A percentile compares a stretch with the other conserved stretches of the same genome.
phyloP scores from a whole-genome alignment of 2,329 filamentous ascomycete genomes.

The Fusarium sp. region DNA sequence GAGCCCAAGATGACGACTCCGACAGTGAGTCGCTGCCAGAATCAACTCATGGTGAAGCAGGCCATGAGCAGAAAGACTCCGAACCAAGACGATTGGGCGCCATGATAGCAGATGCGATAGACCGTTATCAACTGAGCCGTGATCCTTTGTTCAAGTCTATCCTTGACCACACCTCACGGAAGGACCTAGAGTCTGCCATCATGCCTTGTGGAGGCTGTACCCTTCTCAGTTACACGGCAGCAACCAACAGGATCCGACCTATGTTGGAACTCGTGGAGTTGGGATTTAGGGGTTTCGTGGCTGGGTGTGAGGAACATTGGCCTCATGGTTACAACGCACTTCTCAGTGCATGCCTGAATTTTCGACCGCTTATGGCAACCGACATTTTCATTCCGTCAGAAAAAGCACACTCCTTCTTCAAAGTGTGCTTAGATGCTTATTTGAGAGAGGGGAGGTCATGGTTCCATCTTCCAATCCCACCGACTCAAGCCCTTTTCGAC shows the following conservation, averaged over 20 bases:
- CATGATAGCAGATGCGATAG: conserved; percentile 32
- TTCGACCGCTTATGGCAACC: conserved; percentile 20
- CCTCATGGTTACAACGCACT: conserved; percentile 40
- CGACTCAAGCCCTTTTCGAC: conserved; percentile 35
- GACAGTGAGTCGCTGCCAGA: conserved; percentile 1
- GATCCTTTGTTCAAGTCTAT: conserved; percentile 21
- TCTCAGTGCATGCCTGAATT: conserved; percentile 21
- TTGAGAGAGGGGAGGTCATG: conserved; percentile 31
- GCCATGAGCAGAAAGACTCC: not conserved
- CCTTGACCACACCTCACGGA: conserved; percentile 27
- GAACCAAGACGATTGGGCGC: conserved; percentile 21
- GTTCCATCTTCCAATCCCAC: conserved; percentile 32
- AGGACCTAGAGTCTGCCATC: conserved; percentile 29
- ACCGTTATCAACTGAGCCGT: conserved; percentile 3
- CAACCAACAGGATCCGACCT: not conserved
- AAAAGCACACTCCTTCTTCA: conserved; percentile 22
- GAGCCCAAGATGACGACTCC: not conserved
- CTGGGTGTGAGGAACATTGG: conserved; percentile 39
- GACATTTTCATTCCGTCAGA: conserved; percentile 22
- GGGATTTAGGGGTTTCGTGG: conserved; percentile 34
- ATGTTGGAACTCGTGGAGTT: conserved; percentile 39
- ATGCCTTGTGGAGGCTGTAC: conserved; percentile 42
- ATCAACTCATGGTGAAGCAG: not conserved
- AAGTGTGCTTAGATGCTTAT: conserved; percentile 39
- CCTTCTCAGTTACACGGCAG: conserved; percentile 40